Evolutionary conservation across 2,329 filamentous ascomycete genomes (phyloP), one percentile per base, ranked within the genome.

Genomic region (Scedosporium apiospermum): DNA sequence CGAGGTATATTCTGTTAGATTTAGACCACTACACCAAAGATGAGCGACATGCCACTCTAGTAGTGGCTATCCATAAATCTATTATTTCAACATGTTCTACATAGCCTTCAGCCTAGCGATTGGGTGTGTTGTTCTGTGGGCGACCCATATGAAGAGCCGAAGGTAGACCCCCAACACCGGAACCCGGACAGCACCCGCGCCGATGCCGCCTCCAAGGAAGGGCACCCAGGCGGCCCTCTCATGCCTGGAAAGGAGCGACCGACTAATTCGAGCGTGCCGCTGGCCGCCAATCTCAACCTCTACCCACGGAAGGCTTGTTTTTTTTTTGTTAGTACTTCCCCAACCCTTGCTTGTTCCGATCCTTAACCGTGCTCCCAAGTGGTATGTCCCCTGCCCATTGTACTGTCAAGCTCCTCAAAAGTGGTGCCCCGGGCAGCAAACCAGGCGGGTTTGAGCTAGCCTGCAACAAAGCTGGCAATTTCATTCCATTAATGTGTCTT

Each of bases 91-190:
- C n/a, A 6, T 34, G 64, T 65, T 53, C 66, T 70, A n/a, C 69
- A 68, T 18, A 67, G 66, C 6, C 66, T 70, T 9, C 65, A 62
- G n/a, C 42, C 58, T 9, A 65, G 60, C 42, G 59, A 68, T 49
- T 44, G 30, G 7, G 64, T 68, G 18, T 68, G 68, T 64, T 69
- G 68, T 63, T 64, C 62, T 23, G 34, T 65, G 23, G 68, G 68
- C 10, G 49, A 53, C 23, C 49, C 21, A n/a, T 53, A 21, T 21
- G 12, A 6, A 53, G 49, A 53, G n/a, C 49, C 49, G 3, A 53
- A 53, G 49, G 3, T 18, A 21, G 49, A 53, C 5, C 49, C 49
- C 18, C 49, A 21, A 21, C n/a, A 53, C 2, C 49, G 4, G 18
- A 53, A 53, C 49, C 49, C 49, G 6, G 49, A 53, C 49, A 16